phyloP scores from a whole-genome alignment of 2,329 filamentous ascomycete species.

The Colletotrichum orbiculare region DNA sequence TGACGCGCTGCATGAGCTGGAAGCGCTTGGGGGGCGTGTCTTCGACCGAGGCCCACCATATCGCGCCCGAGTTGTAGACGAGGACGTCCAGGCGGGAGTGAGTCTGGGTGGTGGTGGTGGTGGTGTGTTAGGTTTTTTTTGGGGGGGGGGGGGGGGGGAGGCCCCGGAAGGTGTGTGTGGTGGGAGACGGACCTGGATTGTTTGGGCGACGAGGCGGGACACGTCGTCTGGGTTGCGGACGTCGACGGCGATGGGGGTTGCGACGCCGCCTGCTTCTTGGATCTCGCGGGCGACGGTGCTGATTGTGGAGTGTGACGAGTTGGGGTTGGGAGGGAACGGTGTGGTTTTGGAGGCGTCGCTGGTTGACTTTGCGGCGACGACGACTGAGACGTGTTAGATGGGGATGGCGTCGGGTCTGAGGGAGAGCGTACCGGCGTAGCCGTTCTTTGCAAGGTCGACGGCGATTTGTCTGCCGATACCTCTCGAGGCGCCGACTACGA shows the following conservation, averaged over 20 bases:
- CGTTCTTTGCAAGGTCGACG: conserved; percentile 77
- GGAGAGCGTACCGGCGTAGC: conserved; percentile 70
- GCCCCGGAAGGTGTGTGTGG: not conserved
- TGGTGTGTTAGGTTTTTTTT: conserved; percentile 2
- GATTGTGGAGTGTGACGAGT: conserved; percentile 80
- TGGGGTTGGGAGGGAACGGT: conserved; percentile 80
- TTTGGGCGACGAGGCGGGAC: conserved; percentile 66
- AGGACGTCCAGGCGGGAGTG: conserved; percentile 78
- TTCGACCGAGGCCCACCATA: conserved; percentile 83
- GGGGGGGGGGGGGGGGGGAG: too few relatives aligned
- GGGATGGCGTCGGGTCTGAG: conserved; percentile 12
- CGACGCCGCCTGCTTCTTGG: conserved; percentile 68
- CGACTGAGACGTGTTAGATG: conserved; percentile 60
- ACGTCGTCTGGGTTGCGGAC: conserved; percentile 73
- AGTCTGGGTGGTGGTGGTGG: conserved; percentile 44
- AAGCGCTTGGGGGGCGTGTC: conserved; percentile 79
- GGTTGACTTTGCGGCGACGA: conserved; percentile 80
- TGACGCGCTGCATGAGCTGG: conserved; percentile 80
- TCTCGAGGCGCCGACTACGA: conserved; percentile 80
- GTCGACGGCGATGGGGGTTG: conserved; percentile 76
- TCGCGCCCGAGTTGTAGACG: conserved; percentile 86
- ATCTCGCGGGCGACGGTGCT: conserved; percentile 84
- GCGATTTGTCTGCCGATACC: conserved; percentile 86
- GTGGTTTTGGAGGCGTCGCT: conserved; percentile 67
- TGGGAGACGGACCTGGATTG: conserved; percentile 55